Evolutionary conservation across 2,329 filamentous ascomycete genomes (phyloP).

Genomic region (Penicillium capsulatum): DNA sequence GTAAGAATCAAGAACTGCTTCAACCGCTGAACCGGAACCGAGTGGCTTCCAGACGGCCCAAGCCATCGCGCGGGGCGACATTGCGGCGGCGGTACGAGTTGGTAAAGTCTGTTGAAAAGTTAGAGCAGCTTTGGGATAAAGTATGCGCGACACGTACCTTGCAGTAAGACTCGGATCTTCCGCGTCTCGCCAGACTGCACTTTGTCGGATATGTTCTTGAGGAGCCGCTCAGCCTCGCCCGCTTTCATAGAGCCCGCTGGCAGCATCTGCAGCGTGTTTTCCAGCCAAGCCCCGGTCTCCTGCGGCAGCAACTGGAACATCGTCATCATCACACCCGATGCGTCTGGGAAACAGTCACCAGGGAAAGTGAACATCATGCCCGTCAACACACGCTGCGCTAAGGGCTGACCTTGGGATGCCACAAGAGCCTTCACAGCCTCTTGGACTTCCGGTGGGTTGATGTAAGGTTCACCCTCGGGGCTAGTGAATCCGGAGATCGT

Average conservation of each 20-base stretch:
- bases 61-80: slow-evolving; percentile 86
- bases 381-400: slow-evolving; percentile 85
- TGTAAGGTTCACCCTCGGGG: slow-evolving; percentile 55
- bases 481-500: slow-evolving; percentile 55
- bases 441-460: slow-evolving; percentile 66
- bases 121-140: background rate
- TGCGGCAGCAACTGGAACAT: slow-evolving; percentile 82
- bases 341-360: slow-evolving; percentile 89
- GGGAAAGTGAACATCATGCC: slow-evolving; percentile 99
- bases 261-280: slow-evolving; percentile 75
- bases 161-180: slow-evolving; percentile 77
- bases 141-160: slow-evolving; percentile 45
- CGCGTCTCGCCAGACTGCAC: slow-evolving; percentile 65
- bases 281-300: slow-evolving; percentile 76
- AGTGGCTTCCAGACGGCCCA: slow-evolving; percentile 80
- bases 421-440: slow-evolving; percentile 70
- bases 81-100: slow-evolving; percentile 90
- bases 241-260: slow-evolving; percentile 76
- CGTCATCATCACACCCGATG: slow-evolving; percentile 83
- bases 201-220: slow-evolving; percentile 74
- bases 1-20: slow-evolving; percentile 3
- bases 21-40: slow-evolving; percentile 74
- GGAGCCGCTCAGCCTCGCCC: slow-evolving; percentile 73
- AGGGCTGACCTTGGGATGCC: slow-evolving; percentile 63
- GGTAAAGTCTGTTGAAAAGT: slow-evolving; percentile 66